Conservation (phyloP, 768 basidiomycete species). For the Mycena leptocephala region DNA sequence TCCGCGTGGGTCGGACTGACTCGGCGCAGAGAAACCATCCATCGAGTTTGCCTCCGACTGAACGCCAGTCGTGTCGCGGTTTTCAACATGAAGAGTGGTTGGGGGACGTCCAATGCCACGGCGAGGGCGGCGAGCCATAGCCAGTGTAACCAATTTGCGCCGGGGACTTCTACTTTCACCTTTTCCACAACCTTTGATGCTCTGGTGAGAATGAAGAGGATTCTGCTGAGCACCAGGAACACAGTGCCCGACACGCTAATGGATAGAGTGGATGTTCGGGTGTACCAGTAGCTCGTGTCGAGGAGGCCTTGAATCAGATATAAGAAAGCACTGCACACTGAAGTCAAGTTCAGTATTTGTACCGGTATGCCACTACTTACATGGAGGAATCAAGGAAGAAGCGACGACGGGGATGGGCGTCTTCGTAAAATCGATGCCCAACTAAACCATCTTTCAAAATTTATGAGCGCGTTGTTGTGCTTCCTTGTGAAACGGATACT, state of each 20-base stretch:
- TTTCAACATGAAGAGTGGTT: constrained; percentile 27
- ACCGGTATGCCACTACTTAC: constrained; percentile 28
- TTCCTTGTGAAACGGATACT: background rate
- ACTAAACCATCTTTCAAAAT: constrained; percentile 42
- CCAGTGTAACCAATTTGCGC: background rate
- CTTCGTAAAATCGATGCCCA: too few species aligned
- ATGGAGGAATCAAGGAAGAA: constrained; percentile 20
- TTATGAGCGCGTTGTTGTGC: background rate
- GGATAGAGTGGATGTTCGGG: constrained; percentile 49
- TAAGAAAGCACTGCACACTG: constrained; percentile 34
- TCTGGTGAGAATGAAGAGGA: constrained; percentile 17
- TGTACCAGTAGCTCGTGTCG: constrained; percentile 52
- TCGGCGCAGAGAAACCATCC: background rate
- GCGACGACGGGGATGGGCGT: constrained; percentile 49
- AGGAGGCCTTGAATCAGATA: constrained; percentile 31
- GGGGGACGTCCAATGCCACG: background rate
- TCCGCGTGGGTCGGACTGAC: constrained; percentile 26
- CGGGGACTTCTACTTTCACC: background rate
- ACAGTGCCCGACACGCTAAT: constrained; percentile 50
- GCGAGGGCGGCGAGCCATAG: constrained; percentile 12
- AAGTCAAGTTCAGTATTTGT: background rate
- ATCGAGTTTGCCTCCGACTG: background rate
- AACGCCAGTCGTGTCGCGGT: constrained; percentile 11
- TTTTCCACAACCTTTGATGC: background rate
- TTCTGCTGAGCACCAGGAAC: constrained; percentile 34